phyloP scores from a whole-genome alignment of 2,329 filamentous ascomycete genomes.

The Dactylellina parvicollis region DNA sequence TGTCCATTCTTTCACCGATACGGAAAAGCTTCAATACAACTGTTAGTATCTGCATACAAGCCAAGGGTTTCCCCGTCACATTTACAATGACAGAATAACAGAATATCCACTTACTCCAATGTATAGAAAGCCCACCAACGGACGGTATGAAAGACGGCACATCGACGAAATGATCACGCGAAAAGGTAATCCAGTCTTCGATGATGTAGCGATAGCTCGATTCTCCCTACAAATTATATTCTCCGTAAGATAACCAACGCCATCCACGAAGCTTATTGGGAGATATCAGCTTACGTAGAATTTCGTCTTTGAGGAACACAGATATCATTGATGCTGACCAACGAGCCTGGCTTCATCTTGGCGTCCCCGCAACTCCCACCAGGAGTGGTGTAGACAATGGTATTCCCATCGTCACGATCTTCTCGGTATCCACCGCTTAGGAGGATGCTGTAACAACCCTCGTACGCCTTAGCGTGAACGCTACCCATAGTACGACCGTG shows the following conservation, averaged over 20 bases:
- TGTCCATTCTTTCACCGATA: too few relatives aligned
- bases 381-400: slow-evolving; percentile 15
- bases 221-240: slow-evolving; percentile 9
- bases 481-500: slow-evolving; percentile 10
- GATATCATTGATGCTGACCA: not conserved
- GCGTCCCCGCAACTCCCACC: not conserved
- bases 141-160: not conserved
- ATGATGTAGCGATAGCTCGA: not conserved
- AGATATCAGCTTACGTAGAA: slow-evolving; percentile 18
- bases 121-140: not conserved
- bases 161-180: slow-evolving; percentile 2
- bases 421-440: slow-evolving; percentile 9
- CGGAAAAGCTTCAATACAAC: too few relatives aligned
- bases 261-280: too few relatives aligned
- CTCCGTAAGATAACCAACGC: not conserved
- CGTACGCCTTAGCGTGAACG: slow-evolving; percentile 8
- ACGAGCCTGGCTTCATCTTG: not conserved
- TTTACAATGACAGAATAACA: too few relatives aligned
- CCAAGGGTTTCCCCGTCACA: too few relatives aligned
- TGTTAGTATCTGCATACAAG: too few relatives aligned
- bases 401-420: not conserved
- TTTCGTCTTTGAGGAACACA: not conserved
- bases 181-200: slow-evolving; percentile 7
- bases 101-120: slow-evolving; percentile 27
- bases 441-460: slow-evolving; percentile 11